Conservation (phyloP, 2,329 filamentous ascomycete species). For the Fusarium circinatum region DNA sequence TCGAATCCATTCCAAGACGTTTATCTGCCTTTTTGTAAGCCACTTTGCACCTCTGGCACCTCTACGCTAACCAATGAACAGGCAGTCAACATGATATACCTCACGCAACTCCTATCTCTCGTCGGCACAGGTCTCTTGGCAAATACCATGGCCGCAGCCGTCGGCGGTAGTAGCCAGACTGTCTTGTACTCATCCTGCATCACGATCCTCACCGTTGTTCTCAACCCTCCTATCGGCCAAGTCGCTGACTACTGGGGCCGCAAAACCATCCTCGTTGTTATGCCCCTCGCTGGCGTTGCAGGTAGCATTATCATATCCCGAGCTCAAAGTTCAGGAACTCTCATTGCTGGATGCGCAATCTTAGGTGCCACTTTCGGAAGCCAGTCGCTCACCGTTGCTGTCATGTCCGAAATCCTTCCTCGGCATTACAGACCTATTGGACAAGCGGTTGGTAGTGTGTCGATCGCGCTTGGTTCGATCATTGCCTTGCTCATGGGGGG, state of each 20-base stretch:
- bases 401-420: neutral
- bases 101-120: neutral
- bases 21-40: neutral
- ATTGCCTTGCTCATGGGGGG: neutral
- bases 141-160: neutral
- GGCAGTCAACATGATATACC: neutral
- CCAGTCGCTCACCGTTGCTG: neutral
- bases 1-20: neutral
- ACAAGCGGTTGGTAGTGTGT: neutral
- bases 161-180: neutral
- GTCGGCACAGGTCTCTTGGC: neutral
- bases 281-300: neutral
- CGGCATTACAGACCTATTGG: neutral
- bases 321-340: neutral
- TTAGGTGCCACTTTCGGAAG: neutral
- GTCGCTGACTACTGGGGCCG: neutral
- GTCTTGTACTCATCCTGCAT: neutral
- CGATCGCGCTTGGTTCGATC: neutral
- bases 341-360: neutral
- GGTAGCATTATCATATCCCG: neutral
- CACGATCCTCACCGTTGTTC: neutral
- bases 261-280: neutral
- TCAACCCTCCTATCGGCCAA: neutral
- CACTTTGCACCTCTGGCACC: accelerated
- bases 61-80: neutral